Base-by-base conservation (phyloP, 2,329 filamentous ascomycete genomes). In the Aspergillus cejpii region DNA sequence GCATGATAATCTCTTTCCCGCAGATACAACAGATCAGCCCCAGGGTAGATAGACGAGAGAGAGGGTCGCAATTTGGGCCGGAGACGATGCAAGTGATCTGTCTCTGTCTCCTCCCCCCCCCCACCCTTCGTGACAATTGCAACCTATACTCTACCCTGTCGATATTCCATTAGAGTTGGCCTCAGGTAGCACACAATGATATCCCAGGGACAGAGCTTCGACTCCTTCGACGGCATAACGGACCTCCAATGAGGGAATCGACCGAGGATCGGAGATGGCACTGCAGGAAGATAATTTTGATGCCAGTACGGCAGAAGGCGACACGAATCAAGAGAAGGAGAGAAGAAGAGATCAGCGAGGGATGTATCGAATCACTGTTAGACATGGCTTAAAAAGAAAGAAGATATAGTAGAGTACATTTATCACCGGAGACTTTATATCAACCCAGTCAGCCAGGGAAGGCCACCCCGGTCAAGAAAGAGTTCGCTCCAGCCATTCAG, bases 361-460 rank as follows among this genome's bases (percentile, higher is more conserved):
- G n/a, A 39, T 5, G 23, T 14, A 10, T 12, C 17, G 31, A 20
- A 20, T 12, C 31, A 17, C 17, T 19, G 14, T 19, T 34, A 15
- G 15, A 6, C 31, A 34, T 12, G 10, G 14, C 5, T 19, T 6
- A 34, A 21, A 11, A 17, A 27, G 14, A 34, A 21, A 11, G 24
- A 27, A 48, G 44, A 26, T 41, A 36, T 24, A 50, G 26, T 46
- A 45, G 36, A 42, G 42, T 50, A 47, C 33, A 45, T 37, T 10
- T 5, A 33, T 33, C 23, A 31, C 37, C 37, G 23, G 31, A 15
- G 31, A 39, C n/a, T n/a, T n/a, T n/a, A n/a, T n/a, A 45, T 45
- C 24, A 38, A 26, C 37, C 24, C 33, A 39, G 29, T 28, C 37
- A 31, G 37, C 31, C 14, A 14, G 28, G 8, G 31, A 20, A 34